phyloP scores from a whole-genome alignment of 768 basidiomycete genomes.

The Trametes cingulata region DNA sequence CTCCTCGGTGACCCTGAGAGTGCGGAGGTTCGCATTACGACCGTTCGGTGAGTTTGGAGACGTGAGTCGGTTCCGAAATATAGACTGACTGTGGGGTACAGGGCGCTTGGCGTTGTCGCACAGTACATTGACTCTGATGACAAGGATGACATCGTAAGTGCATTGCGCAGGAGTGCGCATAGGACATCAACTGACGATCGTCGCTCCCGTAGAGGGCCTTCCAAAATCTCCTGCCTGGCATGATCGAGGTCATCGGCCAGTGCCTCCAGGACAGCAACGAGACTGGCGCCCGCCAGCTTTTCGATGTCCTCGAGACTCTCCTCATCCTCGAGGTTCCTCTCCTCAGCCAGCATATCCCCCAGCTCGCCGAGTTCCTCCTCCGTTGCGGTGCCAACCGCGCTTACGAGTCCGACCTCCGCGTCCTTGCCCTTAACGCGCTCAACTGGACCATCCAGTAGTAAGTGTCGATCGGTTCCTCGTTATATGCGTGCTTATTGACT shows the following conservation, averaged over 20 bases:
- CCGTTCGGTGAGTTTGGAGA: slow-evolving; percentile 59
- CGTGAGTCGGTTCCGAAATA: slow-evolving; percentile 4
- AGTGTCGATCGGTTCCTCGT: slow-evolving; percentile 28
- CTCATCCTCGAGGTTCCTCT: slow-evolving; percentile 96
- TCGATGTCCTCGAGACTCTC: slow-evolving; percentile 95
- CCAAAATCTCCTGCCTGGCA: slow-evolving; percentile 82
- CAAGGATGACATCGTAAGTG: slow-evolving; percentile 79
- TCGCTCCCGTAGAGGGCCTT: slow-evolving; percentile 64
- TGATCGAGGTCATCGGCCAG: slow-evolving; percentile 88
- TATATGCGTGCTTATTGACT: slow-evolving; percentile 9
- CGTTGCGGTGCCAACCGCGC: slow-evolving; percentile 75
- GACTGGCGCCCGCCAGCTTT: slow-evolving; percentile 79
- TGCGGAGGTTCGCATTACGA: slow-evolving; percentile 86
- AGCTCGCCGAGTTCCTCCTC: slow-evolving; percentile 87
- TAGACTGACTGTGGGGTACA: slow-evolving; percentile 29
- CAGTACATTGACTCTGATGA: slow-evolving; percentile 90
- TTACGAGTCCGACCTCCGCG: slow-evolving; percentile 78
- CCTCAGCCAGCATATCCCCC: slow-evolving; percentile 82
- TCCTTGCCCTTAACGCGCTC: slow-evolving; percentile 89
- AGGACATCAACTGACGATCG: not conserved
- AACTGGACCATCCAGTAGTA: slow-evolving; percentile 98
- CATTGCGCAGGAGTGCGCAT: not conserved
- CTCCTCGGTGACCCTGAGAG: slow-evolving; percentile 83
- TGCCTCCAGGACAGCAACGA: slow-evolving; percentile 80
- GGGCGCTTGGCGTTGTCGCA: slow-evolving; percentile 89